A percentile compares a stretch with the other conserved stretches of the same genome.
Conservation (phyloP, 345 rosid genomes). For the Tarenaya hassleriana region DNA sequence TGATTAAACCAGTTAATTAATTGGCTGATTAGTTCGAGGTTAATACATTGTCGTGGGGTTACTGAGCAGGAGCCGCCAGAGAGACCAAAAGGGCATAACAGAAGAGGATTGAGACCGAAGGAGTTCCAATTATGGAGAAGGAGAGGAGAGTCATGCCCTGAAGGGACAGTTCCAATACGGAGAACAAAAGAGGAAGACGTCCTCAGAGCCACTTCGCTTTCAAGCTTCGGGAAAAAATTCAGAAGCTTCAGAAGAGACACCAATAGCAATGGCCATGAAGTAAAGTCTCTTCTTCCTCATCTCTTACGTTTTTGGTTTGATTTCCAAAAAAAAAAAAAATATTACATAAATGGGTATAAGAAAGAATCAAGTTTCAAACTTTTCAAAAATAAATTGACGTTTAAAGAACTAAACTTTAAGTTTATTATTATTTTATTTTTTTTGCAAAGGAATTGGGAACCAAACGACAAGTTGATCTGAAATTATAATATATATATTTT, state of each 20-base stretch:
- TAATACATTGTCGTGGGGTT: background rate
- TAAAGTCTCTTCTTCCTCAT: slow-evolving; percentile 17
- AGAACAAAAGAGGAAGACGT: slow-evolving; percentile 82
- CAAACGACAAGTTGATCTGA: no score
- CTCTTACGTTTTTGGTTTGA: no score
- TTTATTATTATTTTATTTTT: no score
- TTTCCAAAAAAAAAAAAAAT: no score
- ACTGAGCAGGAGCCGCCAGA: slow-evolving; percentile 68
- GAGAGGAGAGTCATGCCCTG: slow-evolving; percentile 76
- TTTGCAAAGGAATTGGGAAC: no score
- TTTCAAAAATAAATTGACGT: no score
- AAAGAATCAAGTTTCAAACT: no score
- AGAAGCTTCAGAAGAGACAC: slow-evolving; percentile 70
- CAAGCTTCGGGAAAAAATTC: slow-evolving; percentile 66
- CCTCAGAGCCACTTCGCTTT: slow-evolving; percentile 62
- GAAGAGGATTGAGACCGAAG: slow-evolving; percentile 29
- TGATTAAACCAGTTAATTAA: background rate
- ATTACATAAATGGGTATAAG: no score
- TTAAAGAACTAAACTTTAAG: no score
- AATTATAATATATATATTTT: no score
- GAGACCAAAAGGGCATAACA: slow-evolving; percentile 53
- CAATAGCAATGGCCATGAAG: slow-evolving; percentile 88
- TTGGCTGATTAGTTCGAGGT: background rate
- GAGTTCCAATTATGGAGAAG: slow-evolving; percentile 72
- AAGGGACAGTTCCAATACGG: slow-evolving; percentile 92